Conservation (phyloP, 2,329 filamentous ascomycete species). For the Chaetoscypha palmicola region DNA sequence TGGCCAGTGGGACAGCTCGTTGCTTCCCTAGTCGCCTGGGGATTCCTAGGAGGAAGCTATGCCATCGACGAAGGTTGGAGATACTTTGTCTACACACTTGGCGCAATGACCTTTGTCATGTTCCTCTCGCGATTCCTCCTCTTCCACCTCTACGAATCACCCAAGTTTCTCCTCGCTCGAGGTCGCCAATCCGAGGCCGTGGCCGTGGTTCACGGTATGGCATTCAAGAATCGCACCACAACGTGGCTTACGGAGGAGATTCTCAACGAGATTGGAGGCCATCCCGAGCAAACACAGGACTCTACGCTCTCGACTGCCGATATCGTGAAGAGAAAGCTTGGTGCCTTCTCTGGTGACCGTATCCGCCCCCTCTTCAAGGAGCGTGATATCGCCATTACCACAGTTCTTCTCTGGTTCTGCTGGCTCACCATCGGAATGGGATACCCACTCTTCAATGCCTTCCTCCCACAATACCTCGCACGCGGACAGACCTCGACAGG, state of each 20-base stretch:
- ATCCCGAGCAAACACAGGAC: slow-evolving; percentile 16
- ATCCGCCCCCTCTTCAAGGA: slow-evolving; percentile 58
- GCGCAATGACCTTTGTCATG: slow-evolving; percentile 67
- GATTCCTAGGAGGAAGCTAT: slow-evolving; percentile 52
- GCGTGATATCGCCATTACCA: slow-evolving; percentile 45
- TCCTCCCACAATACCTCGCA: slow-evolving; percentile 79
- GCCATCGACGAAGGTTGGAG: slow-evolving; percentile 66
- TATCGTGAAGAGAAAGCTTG: slow-evolving; percentile 40
- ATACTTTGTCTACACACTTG: slow-evolving; percentile 64
- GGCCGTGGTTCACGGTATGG: slow-evolving; percentile 71
- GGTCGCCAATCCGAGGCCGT: slow-evolving; percentile 74
- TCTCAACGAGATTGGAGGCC: slow-evolving; percentile 47
- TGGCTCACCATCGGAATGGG: slow-evolving; percentile 82
- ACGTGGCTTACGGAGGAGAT: slow-evolving; percentile 73
- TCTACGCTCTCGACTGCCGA: slow-evolving; percentile 13
- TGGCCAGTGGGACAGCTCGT: slow-evolving; percentile 79
- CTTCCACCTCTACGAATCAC: slow-evolving; percentile 78
- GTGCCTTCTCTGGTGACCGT: slow-evolving; percentile 59
- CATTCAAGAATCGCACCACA: slow-evolving; percentile 59
- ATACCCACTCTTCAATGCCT: slow-evolving; percentile 83
- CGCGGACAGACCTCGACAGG: slow-evolving; percentile 39
- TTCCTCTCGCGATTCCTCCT: slow-evolving; percentile 72
- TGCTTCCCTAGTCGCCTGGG: slow-evolving; percentile 67
- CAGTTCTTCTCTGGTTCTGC: slow-evolving; percentile 62
- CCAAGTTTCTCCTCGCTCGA: slow-evolving; percentile 72